These are phyloP conservation scores for Papiliotrema terrestris DNA, from an alignment of 1,284 basidiomycete genomes.

Conservation along the genomic window DNA sequence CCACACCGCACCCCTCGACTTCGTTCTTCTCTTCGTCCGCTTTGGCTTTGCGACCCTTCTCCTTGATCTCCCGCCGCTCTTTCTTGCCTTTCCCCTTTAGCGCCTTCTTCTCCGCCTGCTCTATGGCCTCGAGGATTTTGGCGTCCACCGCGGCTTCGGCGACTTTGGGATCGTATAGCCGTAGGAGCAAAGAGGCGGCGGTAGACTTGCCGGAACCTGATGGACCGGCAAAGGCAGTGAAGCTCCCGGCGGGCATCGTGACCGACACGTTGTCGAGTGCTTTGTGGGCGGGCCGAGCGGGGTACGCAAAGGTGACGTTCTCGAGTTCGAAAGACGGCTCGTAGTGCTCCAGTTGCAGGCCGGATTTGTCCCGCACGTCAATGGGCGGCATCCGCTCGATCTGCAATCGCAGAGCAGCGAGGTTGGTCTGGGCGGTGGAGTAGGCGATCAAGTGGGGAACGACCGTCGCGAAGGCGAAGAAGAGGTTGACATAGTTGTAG, in stretches of 20 bases:
- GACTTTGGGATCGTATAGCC: constrained; percentile 49
- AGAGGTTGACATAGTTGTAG: constrained; percentile 31
- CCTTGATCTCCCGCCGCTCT: neutral
- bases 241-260: constrained; percentile 36
- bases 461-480: constrained; percentile 32
- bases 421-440: constrained; percentile 22
- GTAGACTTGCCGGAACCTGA: constrained; percentile 45
- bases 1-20: constrained; percentile 15
- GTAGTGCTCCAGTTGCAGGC: constrained; percentile 12
- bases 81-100: neutral
- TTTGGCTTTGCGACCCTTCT: neutral
- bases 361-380: constrained; percentile 33
- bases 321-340: constrained; percentile 44
- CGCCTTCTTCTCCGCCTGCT: constrained; percentile 4
- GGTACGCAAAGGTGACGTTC: constrained; percentile 50
- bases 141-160: constrained; percentile 12
- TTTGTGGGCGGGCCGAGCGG: constrained; percentile 45
- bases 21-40: neutral
- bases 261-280: constrained; percentile 46
- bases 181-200: constrained; percentile 45
- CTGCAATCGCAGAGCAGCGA: constrained; percentile 28
- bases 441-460: constrained; percentile 39
- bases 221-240: constrained; percentile 42
- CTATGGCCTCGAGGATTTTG: constrained; percentile 11
- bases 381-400: constrained; percentile 42